Percentiles rank a stretch among this genome's conserved stretches.
Evolutionary conservation across 1,139 yeast species (phyloP).

Genomic region (Saccharomyces pastorianus): DNA sequence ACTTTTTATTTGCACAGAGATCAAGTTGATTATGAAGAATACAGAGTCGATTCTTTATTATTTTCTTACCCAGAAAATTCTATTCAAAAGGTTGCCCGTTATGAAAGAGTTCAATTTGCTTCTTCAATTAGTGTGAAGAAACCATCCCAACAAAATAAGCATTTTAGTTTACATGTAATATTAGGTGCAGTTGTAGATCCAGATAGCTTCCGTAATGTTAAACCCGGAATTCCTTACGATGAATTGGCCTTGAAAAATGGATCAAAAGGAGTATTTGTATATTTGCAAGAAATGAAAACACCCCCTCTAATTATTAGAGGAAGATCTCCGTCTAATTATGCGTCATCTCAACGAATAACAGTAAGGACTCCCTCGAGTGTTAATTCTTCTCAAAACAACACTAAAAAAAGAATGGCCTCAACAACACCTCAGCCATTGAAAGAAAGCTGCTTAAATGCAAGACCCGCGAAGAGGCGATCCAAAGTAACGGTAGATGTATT

Average conservation of each 20-base stretch:
- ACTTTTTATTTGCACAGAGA: conserved; percentile 43
- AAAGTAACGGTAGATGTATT: conserved; percentile 6
- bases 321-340: conserved; percentile 57
- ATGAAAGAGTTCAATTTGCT: conserved; percentile 61
- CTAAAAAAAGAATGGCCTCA: conserved; percentile 2
- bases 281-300: conserved; percentile 40
- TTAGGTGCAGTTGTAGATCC: conserved; percentile 41
- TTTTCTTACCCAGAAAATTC: conserved; percentile 40
- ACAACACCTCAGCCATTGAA: neutral
- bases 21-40: conserved; percentile 6
- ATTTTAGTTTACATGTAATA: conserved; percentile 48
- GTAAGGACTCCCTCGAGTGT: conserved; percentile 4
- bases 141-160: conserved; percentile 39
- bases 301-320: conserved; percentile 63
- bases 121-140: conserved; percentile 51
- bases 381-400: conserved; percentile 2
- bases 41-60: conserved; percentile 17
- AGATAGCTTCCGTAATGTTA: neutral
- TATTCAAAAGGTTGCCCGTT: conserved; percentile 54
- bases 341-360: conserved; percentile 14
- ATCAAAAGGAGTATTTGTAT: conserved; percentile 17
- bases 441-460: conserved; percentile 7
- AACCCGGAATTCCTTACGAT: conserved; percentile 5
- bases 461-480: conserved; percentile 16
- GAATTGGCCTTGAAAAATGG: conserved; percentile 8